These are phyloP conservation scores for Pistacia atlantica DNA, from an alignment of 345 rosid species.

Conservation along the genomic window DNA sequence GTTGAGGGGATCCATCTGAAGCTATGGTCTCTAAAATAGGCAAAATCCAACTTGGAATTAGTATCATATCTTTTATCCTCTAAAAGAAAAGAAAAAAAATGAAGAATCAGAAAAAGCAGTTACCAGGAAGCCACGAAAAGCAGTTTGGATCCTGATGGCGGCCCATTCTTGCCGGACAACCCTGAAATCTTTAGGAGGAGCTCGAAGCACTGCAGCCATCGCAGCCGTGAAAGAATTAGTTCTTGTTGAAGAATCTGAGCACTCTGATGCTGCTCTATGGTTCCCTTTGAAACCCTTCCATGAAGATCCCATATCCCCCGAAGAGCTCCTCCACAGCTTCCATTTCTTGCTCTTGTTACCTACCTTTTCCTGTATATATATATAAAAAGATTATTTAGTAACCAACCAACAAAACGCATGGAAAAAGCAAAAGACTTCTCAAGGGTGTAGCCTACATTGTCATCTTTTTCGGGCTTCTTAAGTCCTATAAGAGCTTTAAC, in stretches of 20 bases:
- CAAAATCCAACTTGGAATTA: neutral
- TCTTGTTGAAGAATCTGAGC: slow-evolving; percentile 43
- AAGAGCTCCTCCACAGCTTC: slow-evolving; percentile 80
- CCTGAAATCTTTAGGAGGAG: slow-evolving; percentile 85
- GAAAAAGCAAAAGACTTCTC: neutral
- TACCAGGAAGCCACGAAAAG: slow-evolving; percentile 94
- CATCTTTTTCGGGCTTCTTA: slow-evolving; percentile 66
- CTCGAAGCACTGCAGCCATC: slow-evolving; percentile 77
- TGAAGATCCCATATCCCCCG: slow-evolving; percentile 58
- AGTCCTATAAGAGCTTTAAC: slow-evolving; percentile 75
- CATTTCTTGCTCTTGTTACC: slow-evolving; percentile 66
- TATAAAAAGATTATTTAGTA: neutral
- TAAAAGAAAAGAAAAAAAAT: neutral
- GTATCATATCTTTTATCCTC: neutral
- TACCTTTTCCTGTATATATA: slow-evolving; percentile 42
- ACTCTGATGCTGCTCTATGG: slow-evolving; percentile 51
- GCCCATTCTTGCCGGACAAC: slow-evolving; percentile 91
- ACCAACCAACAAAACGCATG: neutral
- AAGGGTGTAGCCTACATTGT: slow-evolving; percentile 41
- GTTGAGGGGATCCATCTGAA: slow-evolving; percentile 3
- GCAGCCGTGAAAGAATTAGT: slow-evolving; percentile 66
- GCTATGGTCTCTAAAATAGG: neutral
- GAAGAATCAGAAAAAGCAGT: slow-evolving; percentile 7
- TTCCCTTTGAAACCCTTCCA: slow-evolving; percentile 64
- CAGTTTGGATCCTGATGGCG: slow-evolving; percentile 84